Conservation (phyloP, 2,329 filamentous ascomycete species). For the Sordariomycetes sp. region DNA sequence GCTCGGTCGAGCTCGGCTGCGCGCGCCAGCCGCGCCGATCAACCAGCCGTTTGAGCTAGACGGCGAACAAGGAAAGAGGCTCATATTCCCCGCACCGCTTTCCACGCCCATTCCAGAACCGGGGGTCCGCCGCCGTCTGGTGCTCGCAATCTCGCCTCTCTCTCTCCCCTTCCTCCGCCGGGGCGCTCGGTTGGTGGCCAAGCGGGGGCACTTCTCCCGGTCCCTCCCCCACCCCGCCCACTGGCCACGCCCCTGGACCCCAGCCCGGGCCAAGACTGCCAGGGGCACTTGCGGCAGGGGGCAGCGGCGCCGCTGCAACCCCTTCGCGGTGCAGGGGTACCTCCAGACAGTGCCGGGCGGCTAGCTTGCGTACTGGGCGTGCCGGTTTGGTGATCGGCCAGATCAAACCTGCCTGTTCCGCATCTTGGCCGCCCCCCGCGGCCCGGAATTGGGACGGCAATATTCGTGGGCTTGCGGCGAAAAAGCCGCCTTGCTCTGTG, state of each 20-base stretch:
- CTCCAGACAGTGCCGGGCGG: neutral
- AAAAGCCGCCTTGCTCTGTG: neutral
- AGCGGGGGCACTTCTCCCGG: neutral
- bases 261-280: neutral
- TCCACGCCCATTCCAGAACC: slow-evolving; percentile 4
- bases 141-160: slow-evolving; percentile 1
- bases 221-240: neutral
- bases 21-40: neutral
- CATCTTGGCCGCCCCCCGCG: neutral
- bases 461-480: neutral
- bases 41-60: neutral
- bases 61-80: neutral
- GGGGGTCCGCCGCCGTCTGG: neutral
- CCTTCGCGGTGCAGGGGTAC: neutral
- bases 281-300: slow-evolving; percentile 1
- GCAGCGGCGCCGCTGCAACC: neutral
- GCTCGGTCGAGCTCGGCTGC: neutral
- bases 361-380: neutral
- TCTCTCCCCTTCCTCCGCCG: too few species aligned
- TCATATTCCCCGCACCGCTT: neutral
- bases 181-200: neutral
- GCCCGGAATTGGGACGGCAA: neutral
- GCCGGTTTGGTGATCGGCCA: neutral
- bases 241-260: neutral
- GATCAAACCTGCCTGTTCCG: neutral